Evolutionary conservation across 306 rosid species (phyloP), one percentile per base, ranked within the genome.

Genomic region (Quercus cerris): DNA sequence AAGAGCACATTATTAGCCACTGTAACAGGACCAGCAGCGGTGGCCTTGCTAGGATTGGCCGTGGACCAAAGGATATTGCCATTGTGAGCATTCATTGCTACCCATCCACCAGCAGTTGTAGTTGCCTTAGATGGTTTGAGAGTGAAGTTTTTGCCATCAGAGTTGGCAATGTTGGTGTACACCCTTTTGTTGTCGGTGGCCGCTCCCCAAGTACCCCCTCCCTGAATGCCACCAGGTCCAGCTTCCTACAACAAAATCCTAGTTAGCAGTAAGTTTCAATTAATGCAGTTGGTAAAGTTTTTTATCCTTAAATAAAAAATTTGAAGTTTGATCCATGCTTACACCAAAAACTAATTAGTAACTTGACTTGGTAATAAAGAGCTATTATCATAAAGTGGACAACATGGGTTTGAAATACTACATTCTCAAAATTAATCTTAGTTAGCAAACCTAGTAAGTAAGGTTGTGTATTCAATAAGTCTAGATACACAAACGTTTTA

Each of bases 171-270:
- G 77, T 90, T 92, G 0, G 97, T 90, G 77, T 87, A 92, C 20
- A 88, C 83, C 56, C 84, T 79, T 68, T 57, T 84, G 59, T 83
- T 88, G 20, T 92, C 97, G 0, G 93, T 88, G 35, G 94, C 87
- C 58, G 92, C 91, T 10, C 90, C 97, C 94, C 91, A 88, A 66
- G 63, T 81, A 6, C 89, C 90, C 3, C 96, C 93, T 58, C 93
- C 93, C 1, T 51, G 74, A 0, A 55, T 4, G 0, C 90, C 86
- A 58, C 92, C 89, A 0, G 91, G 94, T 8, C 93, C 94, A 20
- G 89, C 97, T 81, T 87, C 86, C 91, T 90, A 28, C 19, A 72
- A 11, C 68, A 1, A 56, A 56, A 20, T 5, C 10, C 0, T 41
- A 41, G 7, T 6, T 41, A 6, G 1, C 1, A 30, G 33, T 4